phyloP scores from a whole-genome alignment of 768 basidiomycete genomes.

The Leccinum pellstonianum region DNA sequence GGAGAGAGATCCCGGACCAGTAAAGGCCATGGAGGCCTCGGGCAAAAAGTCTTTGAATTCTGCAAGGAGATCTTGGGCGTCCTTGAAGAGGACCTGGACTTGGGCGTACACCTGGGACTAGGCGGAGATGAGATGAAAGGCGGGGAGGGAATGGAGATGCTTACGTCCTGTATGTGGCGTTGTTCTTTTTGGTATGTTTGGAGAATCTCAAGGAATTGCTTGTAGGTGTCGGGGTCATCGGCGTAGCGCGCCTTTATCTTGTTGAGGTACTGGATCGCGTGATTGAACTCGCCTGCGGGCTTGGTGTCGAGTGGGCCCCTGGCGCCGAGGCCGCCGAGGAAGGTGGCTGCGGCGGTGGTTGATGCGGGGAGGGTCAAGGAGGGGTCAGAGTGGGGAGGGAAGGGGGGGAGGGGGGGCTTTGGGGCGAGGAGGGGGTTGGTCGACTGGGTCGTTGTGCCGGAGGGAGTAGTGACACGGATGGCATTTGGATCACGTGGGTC shows the following conservation, averaged over 20 bases:
- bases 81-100: conserved; percentile 78
- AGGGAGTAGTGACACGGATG: conserved; percentile 81
- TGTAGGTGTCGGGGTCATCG: conserved; percentile 89
- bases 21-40: conserved; percentile 49
- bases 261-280: conserved; percentile 97
- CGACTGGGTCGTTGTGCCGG: conserved; percentile 67
- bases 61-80: conserved; percentile 72
- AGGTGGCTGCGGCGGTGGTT: conserved; percentile 61
- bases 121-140: conserved; percentile 3
- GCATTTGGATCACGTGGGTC: conserved; percentile 69
- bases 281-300: conserved; percentile 74
- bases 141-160: conserved; percentile 25
- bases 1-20: conserved; percentile 40
- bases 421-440: conserved; percentile 38
- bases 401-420: conserved; percentile 29
- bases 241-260: conserved; percentile 94
- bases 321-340: conserved; percentile 59
- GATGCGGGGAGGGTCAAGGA: conserved; percentile 50
- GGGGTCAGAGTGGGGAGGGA: conserved; percentile 47
- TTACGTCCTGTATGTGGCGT: conserved; percentile 66
- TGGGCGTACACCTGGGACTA: conserved; percentile 78
- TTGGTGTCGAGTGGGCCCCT: conserved; percentile 51
- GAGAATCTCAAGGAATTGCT: conserved; percentile 84
- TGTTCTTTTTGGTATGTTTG: conserved; percentile 88
- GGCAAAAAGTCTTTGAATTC: conserved; percentile 85